Conservation (phyloP, 2,329 filamentous ascomycete genomes). For the Alternaria angustiovoidea region DNA sequence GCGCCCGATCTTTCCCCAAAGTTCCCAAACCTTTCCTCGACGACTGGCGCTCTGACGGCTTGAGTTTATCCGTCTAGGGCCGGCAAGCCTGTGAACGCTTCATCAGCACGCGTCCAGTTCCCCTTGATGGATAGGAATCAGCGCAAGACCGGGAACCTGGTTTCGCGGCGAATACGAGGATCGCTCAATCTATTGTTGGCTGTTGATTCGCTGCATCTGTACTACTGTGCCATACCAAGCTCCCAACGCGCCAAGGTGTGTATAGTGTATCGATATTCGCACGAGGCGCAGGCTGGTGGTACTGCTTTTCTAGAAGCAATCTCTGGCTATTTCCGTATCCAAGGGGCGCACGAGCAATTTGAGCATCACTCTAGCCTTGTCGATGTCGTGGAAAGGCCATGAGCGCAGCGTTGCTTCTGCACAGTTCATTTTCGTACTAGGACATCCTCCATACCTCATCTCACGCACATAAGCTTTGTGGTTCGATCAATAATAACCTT, state of each 20-base stretch:
- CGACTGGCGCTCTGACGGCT: conserved; percentile 15
- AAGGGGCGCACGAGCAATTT: not conserved
- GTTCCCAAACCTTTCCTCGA: conserved; percentile 20
- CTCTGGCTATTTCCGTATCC: not conserved
- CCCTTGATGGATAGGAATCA: not conserved
- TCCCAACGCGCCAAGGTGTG: not conserved
- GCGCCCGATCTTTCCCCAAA: conserved; percentile 25
- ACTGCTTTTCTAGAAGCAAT: conserved; percentile 1
- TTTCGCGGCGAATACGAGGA: not conserved
- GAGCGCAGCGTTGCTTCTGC: not conserved
- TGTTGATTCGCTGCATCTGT: not conserved
- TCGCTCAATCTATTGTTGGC: not conserved
- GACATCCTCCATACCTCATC: not conserved
- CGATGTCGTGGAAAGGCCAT: not conserved
- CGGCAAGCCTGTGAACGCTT: not conserved
- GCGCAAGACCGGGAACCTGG: not conserved
- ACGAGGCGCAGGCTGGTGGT: not conserved
- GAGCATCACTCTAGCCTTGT: not conserved
- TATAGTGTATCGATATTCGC: conserved; percentile 5
- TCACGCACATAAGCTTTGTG: not conserved
- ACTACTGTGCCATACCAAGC: not conserved
- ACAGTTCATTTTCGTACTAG: not conserved
- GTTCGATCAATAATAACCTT: not conserved
- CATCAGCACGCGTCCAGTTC: not conserved
- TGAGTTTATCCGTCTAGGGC: conserved; percentile 9